These are phyloP conservation scores for Corylus americana DNA, from an alignment of 306 rosid species.

Conservation along the genomic window DNA sequence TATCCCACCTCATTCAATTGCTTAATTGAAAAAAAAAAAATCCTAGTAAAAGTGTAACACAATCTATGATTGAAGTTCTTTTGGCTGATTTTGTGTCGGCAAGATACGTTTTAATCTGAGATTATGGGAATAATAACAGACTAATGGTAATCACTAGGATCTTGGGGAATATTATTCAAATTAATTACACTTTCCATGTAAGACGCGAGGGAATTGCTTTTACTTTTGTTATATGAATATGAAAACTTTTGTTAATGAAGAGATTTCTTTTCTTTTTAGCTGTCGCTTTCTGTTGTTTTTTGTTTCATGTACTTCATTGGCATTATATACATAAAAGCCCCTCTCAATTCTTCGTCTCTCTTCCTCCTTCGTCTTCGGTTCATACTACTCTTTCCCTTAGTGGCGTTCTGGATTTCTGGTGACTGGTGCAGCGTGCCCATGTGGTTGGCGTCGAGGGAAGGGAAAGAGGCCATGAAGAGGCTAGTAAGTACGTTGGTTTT, in stretches of 20 bases:
- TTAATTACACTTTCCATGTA: constrained; percentile 26
- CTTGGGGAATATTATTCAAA: constrained; percentile 1
- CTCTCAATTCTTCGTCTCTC: constrained; percentile 6
- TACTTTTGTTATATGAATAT: constrained; percentile 3
- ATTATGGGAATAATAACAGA: neutral
- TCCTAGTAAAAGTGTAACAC: neutral
- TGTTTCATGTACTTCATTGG: constrained; percentile 34
- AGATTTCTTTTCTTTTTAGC: constrained; percentile 39
- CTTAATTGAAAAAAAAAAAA: neutral
- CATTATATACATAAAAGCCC: constrained; percentile 34
- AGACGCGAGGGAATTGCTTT: constrained; percentile 23
- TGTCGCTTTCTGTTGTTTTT: constrained; percentile 43
- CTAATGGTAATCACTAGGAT: neutral
- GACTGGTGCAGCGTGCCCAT: constrained; percentile 15
- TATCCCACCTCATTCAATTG: neutral
- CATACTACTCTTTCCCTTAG: constrained; percentile 2
- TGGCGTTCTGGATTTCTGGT: constrained; percentile 14
- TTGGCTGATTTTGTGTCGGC: constrained; percentile 33
- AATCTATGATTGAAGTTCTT: neutral
- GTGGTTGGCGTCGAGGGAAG: neutral
- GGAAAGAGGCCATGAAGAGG: constrained; percentile 43
- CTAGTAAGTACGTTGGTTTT: constrained; percentile 65
- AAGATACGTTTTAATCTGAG: constrained; percentile 1
- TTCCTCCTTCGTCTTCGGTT: neutral
- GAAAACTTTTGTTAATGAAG: constrained; percentile 10